These are phyloP conservation scores for Phytophthora quininea DNA, from an alignment of 352 stramenopile genomes.

Conservation along the genomic window DNA sequence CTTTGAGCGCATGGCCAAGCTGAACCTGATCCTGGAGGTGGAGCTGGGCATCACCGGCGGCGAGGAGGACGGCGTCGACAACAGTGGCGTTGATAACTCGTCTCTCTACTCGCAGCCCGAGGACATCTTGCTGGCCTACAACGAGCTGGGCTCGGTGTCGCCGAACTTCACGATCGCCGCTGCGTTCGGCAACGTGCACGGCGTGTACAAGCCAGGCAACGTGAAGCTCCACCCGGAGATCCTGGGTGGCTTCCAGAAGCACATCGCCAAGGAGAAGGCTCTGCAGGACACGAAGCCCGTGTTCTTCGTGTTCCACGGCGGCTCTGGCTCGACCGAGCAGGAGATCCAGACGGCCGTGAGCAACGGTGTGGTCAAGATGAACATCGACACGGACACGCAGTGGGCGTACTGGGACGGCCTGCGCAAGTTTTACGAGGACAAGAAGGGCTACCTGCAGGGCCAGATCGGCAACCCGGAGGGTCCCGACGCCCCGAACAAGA, in stretches of 20 bases:
- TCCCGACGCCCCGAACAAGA: conserved; percentile 99
- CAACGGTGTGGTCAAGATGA: conserved; percentile 99
- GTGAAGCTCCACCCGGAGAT: conserved; percentile 98
- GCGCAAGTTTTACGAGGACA: conserved; percentile 97
- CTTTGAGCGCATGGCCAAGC: conserved; percentile 97
- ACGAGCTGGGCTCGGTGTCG: conserved; percentile 92
- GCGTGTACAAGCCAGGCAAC: conserved; percentile 99
- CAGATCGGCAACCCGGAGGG: conserved; percentile 99
- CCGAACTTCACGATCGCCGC: conserved; percentile 96
- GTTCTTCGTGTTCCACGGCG: conserved; percentile 99
- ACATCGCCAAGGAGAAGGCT: conserved; percentile 71
- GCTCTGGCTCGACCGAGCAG: conserved; percentile 94
- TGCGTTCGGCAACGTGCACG: conserved; percentile 74
- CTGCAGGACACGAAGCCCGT: conserved; percentile 94
- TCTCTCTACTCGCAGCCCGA: conserved; percentile 78
- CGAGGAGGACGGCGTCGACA: conserved; percentile 99
- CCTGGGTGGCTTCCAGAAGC: conserved; percentile 96
- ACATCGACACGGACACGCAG: conserved; percentile 99
- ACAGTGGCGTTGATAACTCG: conserved; percentile 94
- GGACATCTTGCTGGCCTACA: conserved; percentile 91
- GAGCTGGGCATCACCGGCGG: conserved; percentile 98
- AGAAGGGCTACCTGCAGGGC: conserved; percentile 97
- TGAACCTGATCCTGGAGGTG: conserved; percentile 97
- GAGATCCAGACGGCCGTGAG: conserved; percentile 97
- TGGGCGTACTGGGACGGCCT: conserved; percentile 99